These are phyloP conservation scores for Fraxinus americana DNA, from an alignment of 257 asterid species.

Conservation along the genomic window DNA sequence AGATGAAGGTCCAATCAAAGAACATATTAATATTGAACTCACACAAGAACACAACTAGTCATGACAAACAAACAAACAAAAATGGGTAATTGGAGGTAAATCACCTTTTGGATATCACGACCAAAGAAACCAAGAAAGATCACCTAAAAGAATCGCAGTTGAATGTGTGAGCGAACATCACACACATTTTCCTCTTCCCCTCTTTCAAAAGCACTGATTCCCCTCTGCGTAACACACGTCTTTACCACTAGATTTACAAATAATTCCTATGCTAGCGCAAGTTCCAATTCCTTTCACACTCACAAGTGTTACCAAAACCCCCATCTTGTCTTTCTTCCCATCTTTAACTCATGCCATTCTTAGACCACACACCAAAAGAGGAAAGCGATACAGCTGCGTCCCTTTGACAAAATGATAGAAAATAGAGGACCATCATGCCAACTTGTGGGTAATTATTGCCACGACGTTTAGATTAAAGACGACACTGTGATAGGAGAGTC, in stretches of 20 bases:
- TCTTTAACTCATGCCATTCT: not conserved
- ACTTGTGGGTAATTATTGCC: constrained; percentile 92
- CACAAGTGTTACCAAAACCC: not conserved
- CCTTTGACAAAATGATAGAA: not conserved
- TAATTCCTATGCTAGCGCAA: not conserved
- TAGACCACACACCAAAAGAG: constrained; percentile 13
- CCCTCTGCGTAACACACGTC: not conserved
- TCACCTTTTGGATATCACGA: not conserved
- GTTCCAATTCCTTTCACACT: not conserved
- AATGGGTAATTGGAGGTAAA: not conserved
- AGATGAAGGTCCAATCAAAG: constrained; percentile 1
- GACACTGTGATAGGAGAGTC: constrained; percentile 66
- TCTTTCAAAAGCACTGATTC: constrained; percentile 24
- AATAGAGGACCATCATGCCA: constrained; percentile 40
- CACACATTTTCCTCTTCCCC: not conserved
- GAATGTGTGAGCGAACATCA: constrained; percentile 24
- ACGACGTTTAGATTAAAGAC: constrained; percentile 75
- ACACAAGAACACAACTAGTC: not conserved
- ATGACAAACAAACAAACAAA: not conserved
- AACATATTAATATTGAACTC: not conserved
- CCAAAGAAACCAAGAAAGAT: too few relatives aligned
- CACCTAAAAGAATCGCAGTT: constrained; percentile 35
- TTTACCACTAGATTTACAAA: not conserved
- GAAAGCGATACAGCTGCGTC: not conserved
- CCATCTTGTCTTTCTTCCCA: not conserved